Evolutionary conservation across 306 rosid genomes (phyloP).

Genomic region (Lathyrus tuberosus): DNA sequence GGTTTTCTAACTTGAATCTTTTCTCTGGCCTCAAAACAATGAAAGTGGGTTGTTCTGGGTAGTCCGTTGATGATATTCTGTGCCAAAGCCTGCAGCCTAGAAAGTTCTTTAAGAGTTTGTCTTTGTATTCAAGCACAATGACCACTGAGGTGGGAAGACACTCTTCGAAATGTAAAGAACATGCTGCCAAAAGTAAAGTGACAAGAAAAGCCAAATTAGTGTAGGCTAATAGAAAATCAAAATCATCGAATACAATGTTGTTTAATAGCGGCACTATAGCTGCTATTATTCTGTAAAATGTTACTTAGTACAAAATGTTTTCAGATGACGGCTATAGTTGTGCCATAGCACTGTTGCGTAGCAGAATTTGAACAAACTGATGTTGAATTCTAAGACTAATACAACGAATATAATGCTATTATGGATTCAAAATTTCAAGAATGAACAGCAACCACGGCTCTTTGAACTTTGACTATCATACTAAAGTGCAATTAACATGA

Average conservation of each 20-base stretch:
- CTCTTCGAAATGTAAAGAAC: conserved; percentile 70
- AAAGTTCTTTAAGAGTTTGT: conserved; percentile 57
- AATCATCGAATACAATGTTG: conserved; percentile 8
- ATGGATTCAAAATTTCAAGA: conserved; percentile 33
- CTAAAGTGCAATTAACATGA: conserved; percentile 12
- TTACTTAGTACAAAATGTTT: not conserved
- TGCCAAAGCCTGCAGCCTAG: conserved; percentile 90
- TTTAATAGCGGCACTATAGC: not conserved
- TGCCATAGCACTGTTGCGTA: not conserved
- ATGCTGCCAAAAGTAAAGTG: conserved; percentile 54
- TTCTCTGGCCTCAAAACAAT: conserved; percentile 78
- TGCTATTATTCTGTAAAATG: not conserved
- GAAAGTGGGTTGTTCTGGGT: conserved; percentile 83
- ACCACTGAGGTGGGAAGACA: conserved; percentile 72
- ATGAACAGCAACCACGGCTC: not conserved
- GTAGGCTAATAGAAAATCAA: conserved; percentile 10
- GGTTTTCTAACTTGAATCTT: conserved; percentile 65
- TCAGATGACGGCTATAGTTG: not conserved
- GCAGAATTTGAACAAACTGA: not conserved
- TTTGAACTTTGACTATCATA: not conserved
- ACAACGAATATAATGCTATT: conserved; percentile 19
- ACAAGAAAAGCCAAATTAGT: conserved; percentile 30
- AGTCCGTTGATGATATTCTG: conserved; percentile 55
- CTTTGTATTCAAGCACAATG: conserved; percentile 68
- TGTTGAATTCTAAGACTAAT: not conserved